Percentiles rank a stretch among this genome's conserved stretches.
Conservation (phyloP, 257 asterid genomes). For the Solanum arcanum region DNA sequence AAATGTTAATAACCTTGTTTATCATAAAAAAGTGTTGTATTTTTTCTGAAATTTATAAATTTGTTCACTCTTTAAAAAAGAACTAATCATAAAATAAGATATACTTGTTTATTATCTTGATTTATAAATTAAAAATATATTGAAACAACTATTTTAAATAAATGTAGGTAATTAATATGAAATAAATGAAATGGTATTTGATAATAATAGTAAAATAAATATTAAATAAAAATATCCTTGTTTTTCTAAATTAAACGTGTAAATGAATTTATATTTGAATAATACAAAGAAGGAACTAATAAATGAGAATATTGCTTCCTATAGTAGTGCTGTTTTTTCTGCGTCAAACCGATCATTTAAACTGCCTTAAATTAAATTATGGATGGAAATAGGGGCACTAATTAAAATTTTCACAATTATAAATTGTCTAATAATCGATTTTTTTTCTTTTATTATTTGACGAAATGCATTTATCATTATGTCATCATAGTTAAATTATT, state of each 20-base stretch:
- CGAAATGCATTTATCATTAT: fast-evolving
- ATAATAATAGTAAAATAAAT: too few relatives aligned
- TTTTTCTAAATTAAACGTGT: too few relatives aligned
- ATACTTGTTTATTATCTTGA: too few relatives aligned
- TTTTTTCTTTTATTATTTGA: too few relatives aligned
- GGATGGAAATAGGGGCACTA: background rate
- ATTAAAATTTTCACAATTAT: background rate
- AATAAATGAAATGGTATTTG: too few relatives aligned
- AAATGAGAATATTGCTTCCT: background rate
- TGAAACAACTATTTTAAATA: fast-evolving
- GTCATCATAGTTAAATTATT: too few relatives aligned
- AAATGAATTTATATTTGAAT: too few relatives aligned
- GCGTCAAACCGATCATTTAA: background rate
- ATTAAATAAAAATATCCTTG: background rate
- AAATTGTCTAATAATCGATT: background rate
- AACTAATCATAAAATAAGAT: too few relatives aligned
- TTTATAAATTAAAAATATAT: too few relatives aligned
- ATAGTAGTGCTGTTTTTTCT: background rate
- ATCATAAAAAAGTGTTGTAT: background rate
- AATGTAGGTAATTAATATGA: background rate
- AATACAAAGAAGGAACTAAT: background rate
- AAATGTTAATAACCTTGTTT: background rate
- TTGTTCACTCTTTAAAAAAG: background rate
- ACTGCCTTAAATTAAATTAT: background rate
- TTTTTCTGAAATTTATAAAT: too few relatives aligned